phyloP scores from a whole-genome alignment of 2,329 filamentous ascomycete species.

The Colletotrichum phormii region DNA sequence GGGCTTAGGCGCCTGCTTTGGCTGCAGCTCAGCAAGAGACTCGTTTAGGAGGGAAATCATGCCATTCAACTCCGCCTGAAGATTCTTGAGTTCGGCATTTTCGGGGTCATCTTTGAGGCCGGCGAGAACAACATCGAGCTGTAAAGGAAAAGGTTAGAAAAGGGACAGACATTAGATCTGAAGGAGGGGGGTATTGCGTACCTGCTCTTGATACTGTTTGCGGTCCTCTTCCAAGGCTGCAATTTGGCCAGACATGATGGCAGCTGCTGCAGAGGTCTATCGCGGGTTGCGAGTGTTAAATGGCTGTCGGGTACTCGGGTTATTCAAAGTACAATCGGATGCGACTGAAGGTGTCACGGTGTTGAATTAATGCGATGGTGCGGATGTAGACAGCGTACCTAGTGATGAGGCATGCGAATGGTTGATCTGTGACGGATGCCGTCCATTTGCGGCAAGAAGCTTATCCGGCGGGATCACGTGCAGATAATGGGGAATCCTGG shows the following conservation, averaged over 20 bases:
- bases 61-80: constrained; percentile 85
- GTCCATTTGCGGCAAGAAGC: constrained; percentile 7
- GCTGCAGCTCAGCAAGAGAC: constrained; percentile 83
- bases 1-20: constrained; percentile 59
- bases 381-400: not conserved
- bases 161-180: not conserved
- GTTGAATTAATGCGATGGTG: not conserved
- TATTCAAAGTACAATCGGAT: not conserved
- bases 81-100: constrained; percentile 79
- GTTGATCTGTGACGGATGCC: not conserved
- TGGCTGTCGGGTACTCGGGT: not conserved
- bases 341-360: not conserved
- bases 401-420: not conserved
- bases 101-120: constrained; percentile 85
- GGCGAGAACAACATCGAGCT: constrained; percentile 83
- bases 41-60: constrained; percentile 84
- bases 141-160: constrained; percentile 38
- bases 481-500: not conserved
- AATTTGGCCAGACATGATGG: constrained; percentile 45
- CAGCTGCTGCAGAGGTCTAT: not conserved
- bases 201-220: constrained; percentile 68
- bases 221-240: constrained; percentile 63
- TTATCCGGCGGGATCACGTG: constrained; percentile 28
- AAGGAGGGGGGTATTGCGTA: constrained; percentile 43
- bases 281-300: not conserved